Base-by-base conservation (phyloP, 805 yeast species). In the Lipomyces starkeyi region DNA sequence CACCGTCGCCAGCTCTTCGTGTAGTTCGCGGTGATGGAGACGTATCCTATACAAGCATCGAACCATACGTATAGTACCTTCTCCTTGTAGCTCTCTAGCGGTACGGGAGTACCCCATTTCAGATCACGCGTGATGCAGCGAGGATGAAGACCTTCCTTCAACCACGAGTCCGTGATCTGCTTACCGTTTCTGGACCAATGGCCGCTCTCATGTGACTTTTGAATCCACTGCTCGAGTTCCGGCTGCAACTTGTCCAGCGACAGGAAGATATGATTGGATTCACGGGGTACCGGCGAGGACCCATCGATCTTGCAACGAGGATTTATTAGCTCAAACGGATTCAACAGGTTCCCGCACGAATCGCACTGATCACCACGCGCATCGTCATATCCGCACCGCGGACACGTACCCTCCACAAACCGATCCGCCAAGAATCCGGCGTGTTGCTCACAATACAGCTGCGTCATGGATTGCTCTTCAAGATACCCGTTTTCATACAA, bases 321-420 rank as follows among this genome's bases (percentile, higher is more conserved):
- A 71, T 93, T 86, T 73, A 94, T 88, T 78, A 95, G 86, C 80
- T 95, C 98, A 76, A 93, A 90, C 61, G 99, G 97, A 78, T 94
- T 91, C 74, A 95, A 84, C 72, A 95, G 83, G 68, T 82, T 81
- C 73, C 99, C 99, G 84, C 99, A 95, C 76, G 89, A 89, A 80
- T 95, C 99, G 85, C 99, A 95, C 83, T 95, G 99, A 80, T 95
- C 99, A 74, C 99, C 99, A 80, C 99, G 88, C 40, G 99, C 99
- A 78, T 95, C 99, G 22, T 91, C 97, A 78, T 93, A 95, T 58
- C 83, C 86, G 83, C 99, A 95, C 80, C 89, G 89, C 67, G 98
- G 98, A 83, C 99, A 95, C 61, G 88, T 91, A 74, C 99, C 99
- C 81, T 95, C 98, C 47, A 95, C 99, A 75, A 87, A 95, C 79